phyloP scores from a whole-genome alignment of 306 rosid species.

The Quercus engelmannii region DNA sequence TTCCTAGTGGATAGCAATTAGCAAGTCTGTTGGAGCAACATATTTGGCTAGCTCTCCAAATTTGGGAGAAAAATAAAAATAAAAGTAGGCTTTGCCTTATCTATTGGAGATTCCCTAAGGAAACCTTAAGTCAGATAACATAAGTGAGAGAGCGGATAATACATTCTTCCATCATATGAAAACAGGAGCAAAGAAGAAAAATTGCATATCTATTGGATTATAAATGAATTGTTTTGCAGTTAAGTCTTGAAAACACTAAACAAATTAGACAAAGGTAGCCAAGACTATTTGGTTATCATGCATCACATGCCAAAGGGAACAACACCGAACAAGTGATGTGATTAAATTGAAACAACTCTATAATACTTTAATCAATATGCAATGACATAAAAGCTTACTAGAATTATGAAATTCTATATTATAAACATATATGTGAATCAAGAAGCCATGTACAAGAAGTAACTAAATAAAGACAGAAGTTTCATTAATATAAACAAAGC shows the following conservation, averaged over 20 bases:
- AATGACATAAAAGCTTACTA: background rate
- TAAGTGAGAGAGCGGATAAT: background rate
- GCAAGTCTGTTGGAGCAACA: too few species aligned
- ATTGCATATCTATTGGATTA: background rate
- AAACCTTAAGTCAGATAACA: background rate
- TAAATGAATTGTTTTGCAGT: background rate
- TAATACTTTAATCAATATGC: background rate
- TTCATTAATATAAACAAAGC: background rate
- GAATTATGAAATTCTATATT: background rate
- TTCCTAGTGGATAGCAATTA: too few species aligned
- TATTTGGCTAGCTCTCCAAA: too few species aligned
- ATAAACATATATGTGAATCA: background rate
- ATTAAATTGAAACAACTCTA: background rate
- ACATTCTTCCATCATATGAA: background rate
- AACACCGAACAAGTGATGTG: background rate
- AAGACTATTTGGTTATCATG: background rate
- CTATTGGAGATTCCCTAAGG: background rate
- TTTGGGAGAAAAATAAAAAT: too few species aligned
- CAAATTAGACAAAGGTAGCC: background rate
- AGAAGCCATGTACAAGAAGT: background rate
- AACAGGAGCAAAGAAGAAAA: constrained; percentile 9
- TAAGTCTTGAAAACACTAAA: background rate
- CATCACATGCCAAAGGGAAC: background rate
- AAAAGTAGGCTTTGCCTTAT: too few species aligned
- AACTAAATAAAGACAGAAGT: background rate